A percentile compares a stretch with the other conserved stretches of the same genome.
These are phyloP conservation scores for Colletotrichum chlorophyti DNA, from an alignment of 2,329 filamentous ascomycete genomes.

Conservation along the genomic window DNA sequence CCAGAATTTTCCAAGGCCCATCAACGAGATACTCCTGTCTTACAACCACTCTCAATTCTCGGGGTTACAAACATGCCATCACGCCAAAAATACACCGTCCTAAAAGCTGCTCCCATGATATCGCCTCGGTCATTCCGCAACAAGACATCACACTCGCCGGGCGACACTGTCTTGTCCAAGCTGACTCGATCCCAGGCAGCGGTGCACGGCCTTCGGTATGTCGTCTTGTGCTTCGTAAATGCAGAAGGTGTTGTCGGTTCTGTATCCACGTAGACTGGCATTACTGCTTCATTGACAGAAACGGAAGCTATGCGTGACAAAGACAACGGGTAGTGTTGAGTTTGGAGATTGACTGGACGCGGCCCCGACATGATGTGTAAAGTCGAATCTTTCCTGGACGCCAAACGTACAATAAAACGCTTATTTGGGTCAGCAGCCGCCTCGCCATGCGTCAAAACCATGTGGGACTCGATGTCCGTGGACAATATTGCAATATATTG, in stretches of 20 bases:
- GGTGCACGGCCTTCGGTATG: background rate
- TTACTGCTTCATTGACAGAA: background rate
- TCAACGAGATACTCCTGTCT: constrained; percentile 3
- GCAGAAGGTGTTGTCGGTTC: background rate
- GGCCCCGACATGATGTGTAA: background rate
- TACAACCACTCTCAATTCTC: background rate
- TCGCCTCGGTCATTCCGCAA: background rate
- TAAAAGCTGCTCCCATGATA: background rate
- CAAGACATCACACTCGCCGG: background rate
- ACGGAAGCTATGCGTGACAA: background rate
- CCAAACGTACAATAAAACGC: constrained; percentile 6
- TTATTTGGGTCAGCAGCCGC: background rate
- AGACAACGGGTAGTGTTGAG: background rate
- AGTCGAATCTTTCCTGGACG: background rate
- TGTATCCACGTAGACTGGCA: background rate
- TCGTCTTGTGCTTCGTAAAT: background rate
- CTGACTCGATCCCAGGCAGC: background rate
- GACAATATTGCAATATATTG: background rate
- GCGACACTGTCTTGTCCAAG: background rate
- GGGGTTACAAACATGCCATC: background rate
- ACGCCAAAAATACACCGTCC: background rate
- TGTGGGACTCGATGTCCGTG: background rate
- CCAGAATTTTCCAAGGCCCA: background rate
- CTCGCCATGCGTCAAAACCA: background rate
- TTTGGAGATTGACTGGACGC: too few species aligned